A percentile compares a stretch with the other conserved stretches of the same genome.
Evolutionary conservation across 768 basidiomycete genomes (phyloP).

Genomic region (Phaeolepiota aurea): DNA sequence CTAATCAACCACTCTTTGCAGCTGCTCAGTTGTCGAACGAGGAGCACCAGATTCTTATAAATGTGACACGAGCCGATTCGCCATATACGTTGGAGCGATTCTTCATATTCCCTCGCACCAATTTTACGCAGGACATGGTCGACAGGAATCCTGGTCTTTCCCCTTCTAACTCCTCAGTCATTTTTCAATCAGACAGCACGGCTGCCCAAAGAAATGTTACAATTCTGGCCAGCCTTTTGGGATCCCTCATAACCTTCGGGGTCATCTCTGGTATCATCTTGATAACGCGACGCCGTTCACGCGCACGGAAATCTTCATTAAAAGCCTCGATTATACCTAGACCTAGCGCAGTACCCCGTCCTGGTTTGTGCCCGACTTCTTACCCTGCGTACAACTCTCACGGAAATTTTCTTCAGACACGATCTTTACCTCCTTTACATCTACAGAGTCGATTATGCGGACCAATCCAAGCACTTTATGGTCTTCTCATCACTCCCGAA

Average conservation of each 20-base stretch:
- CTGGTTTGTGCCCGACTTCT: too few species aligned
- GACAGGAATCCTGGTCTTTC: constrained; percentile 1
- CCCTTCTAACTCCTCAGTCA: constrained; percentile 1
- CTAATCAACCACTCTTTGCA: constrained; percentile 35
- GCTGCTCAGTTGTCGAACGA: constrained; percentile 14
- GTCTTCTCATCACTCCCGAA: constrained; percentile 14
- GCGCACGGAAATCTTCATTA: too few species aligned
- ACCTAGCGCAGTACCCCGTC: too few species aligned
- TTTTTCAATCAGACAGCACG: neutral
- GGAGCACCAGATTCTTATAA: constrained; percentile 30
- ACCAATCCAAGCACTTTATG: constrained; percentile 19
- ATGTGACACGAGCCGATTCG: constrained; percentile 21
- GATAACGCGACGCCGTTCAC: constrained; percentile 2
- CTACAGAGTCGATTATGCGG: constrained; percentile 25
- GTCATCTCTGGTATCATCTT: constrained; percentile 8
- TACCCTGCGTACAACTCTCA: too few species aligned
- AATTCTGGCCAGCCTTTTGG: constrained; percentile 18
- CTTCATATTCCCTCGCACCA: constrained; percentile 21
- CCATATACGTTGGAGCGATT: constrained; percentile 35
- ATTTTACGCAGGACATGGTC: constrained; percentile 8
- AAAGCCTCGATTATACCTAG: too few species aligned
- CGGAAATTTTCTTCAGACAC: too few species aligned
- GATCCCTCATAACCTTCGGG: constrained; percentile 13
- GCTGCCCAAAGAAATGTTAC: constrained; percentile 7
- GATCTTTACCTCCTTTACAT: constrained; percentile 25